Evolutionary conservation across 1,139 yeast genomes (phyloP).

Genomic region (Groenewaldozyma auringiensis): DNA sequence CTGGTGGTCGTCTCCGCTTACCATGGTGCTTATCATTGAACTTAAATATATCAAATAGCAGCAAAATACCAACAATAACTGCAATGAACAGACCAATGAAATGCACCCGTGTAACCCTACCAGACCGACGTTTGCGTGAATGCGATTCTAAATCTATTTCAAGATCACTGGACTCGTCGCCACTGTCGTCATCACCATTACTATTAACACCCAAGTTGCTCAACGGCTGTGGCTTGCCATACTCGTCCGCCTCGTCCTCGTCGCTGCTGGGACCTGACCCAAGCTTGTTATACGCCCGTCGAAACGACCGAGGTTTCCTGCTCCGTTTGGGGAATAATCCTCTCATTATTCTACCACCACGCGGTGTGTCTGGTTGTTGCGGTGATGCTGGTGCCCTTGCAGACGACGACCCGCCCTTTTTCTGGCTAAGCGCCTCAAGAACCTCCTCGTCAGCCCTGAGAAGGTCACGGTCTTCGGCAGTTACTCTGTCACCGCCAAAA

Average conservation of each 20-base stretch:
- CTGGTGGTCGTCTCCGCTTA: neutral
- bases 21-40: neutral
- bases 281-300: neutral
- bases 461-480: conserved; percentile 23
- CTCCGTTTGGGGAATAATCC: conserved; percentile 1
- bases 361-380: conserved; percentile 4
- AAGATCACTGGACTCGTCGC: conserved; percentile 17
- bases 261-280: conserved; percentile 5
- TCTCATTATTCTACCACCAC: neutral
- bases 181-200: conserved; percentile 12
- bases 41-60: conserved; percentile 13
- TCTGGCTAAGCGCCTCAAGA: conserved; percentile 18
- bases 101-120: conserved; percentile 12
- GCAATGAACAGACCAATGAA: conserved; percentile 14
- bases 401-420: conserved; percentile 2
- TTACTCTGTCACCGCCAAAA: conserved; percentile 19
- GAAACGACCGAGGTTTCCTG: neutral
- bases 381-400: no score
- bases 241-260: neutral
- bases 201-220: conserved; percentile 9
- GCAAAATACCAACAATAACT: conserved; percentile 11
- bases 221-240: conserved; percentile 7
- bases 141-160: conserved; percentile 24
- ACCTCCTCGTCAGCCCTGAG: conserved; percentile 26
- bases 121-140: conserved; percentile 12